phyloP scores from a whole-genome alignment of 768 basidiomycete genomes.

The Tephrocybe rancida region DNA sequence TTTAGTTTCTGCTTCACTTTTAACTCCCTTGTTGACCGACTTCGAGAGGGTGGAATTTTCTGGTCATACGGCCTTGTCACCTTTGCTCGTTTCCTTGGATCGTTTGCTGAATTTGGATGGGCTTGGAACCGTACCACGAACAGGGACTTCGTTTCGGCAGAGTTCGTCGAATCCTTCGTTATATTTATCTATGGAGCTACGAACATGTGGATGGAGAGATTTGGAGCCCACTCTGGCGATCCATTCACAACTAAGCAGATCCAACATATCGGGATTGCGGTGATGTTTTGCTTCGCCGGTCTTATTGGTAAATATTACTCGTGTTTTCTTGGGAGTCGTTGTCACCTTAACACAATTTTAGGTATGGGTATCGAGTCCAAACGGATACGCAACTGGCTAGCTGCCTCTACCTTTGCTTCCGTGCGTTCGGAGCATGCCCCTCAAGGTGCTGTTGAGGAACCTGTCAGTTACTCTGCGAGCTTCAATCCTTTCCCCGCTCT shows the following conservation, averaged over 20 bases:
- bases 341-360: conserved; percentile 7
- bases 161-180: conserved; percentile 76
- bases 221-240: conserved; percentile 78
- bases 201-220: conserved; percentile 97
- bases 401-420: conserved; percentile 49
- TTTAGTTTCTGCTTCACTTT: conserved; percentile 13
- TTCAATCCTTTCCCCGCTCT: conserved; percentile 95
- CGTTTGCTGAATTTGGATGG: conserved; percentile 88
- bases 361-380: conserved; percentile 87
- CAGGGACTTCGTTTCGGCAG: conserved; percentile 57
- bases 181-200: conserved; percentile 90
- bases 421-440: conserved; percentile 25
- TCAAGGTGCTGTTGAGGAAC: conserved; percentile 58
- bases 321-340: too few relatives aligned
- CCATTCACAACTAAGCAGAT: conserved; percentile 91
- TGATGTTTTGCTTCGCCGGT: conserved; percentile 96
- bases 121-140: conserved; percentile 85
- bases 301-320: conserved; percentile 62
- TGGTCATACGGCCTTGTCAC: conserved; percentile 88
- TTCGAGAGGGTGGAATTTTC: conserved; percentile 85
- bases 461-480: conserved; percentile 71
- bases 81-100: conserved; percentile 94
- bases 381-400: conserved; percentile 71
- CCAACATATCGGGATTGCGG: conserved; percentile 94
- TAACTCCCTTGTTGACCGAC: conserved; percentile 10